Percentiles rank a stretch among this genome's conserved stretches.
phyloP scores from a whole-genome alignment of 1,139 yeast species.

The Debaryomyces subglobosus region DNA sequence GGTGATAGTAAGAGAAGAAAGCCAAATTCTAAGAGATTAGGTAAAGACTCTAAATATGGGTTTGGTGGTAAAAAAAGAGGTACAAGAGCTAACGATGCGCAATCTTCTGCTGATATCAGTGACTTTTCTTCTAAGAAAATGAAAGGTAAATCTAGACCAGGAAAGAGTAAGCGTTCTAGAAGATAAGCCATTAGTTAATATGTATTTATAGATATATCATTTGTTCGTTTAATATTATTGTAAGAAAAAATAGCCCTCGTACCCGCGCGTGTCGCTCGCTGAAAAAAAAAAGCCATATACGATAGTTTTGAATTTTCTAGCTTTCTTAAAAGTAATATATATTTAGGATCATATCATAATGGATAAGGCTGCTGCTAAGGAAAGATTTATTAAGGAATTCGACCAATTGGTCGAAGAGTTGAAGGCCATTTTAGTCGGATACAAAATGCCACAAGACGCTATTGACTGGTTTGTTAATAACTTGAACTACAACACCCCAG shows the following conservation, averaged over 20 bases:
- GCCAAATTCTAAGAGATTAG: constrained; percentile 64
- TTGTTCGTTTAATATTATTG: constrained; percentile 1
- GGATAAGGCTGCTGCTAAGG: constrained; percentile 47
- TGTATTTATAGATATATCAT: constrained; percentile 7
- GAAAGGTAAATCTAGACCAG: constrained; percentile 67
- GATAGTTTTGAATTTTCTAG: neutral
- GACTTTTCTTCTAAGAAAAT: constrained; percentile 62
- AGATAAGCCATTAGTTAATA: constrained; percentile 17
- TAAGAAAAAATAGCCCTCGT: neutral
- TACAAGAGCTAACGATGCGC: constrained; percentile 72
- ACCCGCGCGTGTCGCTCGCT: constrained; percentile 4
- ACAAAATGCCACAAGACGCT: constrained; percentile 88
- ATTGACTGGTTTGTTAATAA: constrained; percentile 79
- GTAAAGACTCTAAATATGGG: constrained; percentile 67
- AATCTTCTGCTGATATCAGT: constrained; percentile 70
- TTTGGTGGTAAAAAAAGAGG: constrained; percentile 79
- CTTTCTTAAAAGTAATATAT: neutral
- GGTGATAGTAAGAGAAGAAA: constrained; percentile 47
- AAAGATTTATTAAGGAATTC: constrained; percentile 72
- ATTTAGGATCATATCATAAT: constrained; percentile 17
- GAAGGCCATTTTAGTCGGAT: constrained; percentile 58
- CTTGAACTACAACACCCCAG: constrained; percentile 87
- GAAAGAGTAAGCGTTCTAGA: constrained; percentile 64
- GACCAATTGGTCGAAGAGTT: constrained; percentile 81
- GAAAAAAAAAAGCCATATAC: constrained; percentile 1